Evolutionary conservation across 1,284 basidiomycete species (phyloP).

Genomic region (Flammula alnicola): DNA sequence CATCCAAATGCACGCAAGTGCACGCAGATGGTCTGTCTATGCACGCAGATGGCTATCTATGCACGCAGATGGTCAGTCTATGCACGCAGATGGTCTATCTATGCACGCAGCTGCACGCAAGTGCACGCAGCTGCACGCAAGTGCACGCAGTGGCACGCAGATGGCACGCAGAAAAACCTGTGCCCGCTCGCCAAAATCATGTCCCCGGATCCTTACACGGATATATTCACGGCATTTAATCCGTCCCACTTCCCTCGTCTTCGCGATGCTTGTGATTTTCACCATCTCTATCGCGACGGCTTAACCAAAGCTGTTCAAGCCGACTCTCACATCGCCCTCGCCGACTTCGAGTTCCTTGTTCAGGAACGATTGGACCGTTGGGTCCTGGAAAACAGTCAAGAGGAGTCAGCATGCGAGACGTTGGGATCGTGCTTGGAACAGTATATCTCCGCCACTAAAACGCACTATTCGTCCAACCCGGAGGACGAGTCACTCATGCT

Average conservation of each 20-base stretch:
- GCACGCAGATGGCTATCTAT: too few relatives aligned
- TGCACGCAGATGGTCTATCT: too few relatives aligned
- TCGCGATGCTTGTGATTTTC: not conserved
- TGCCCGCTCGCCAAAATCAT: constrained; percentile 28
- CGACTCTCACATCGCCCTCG: constrained; percentile 29
- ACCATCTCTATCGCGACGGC: constrained; percentile 9
- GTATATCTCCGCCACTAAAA: constrained; percentile 9
- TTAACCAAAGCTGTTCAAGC: constrained; percentile 12
- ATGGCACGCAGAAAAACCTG: too few relatives aligned
- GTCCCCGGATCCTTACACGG: not conserved
- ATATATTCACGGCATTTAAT: constrained; percentile 15
- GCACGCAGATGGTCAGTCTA: too few relatives aligned
- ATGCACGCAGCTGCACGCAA: too few relatives aligned
- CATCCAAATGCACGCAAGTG: too few relatives aligned
- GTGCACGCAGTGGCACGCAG: too few relatives aligned
- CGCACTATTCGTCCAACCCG: constrained; percentile 38
- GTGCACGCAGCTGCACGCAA: too few relatives aligned
- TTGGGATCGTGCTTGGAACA: constrained; percentile 28
- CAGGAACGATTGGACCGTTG: constrained; percentile 34
- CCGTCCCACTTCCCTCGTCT: constrained; percentile 2
- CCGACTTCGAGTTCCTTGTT: constrained; percentile 41
- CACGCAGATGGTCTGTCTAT: too few relatives aligned
- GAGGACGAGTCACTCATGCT: constrained; percentile 49
- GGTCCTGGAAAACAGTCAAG: constrained; percentile 24
- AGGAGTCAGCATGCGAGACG: constrained; percentile 13